Percentiles rank a stretch among this genome's conserved stretches.
These are phyloP conservation scores for Citrus unshiu DNA, from an alignment of 345 rosid species.

Conservation along the genomic window DNA sequence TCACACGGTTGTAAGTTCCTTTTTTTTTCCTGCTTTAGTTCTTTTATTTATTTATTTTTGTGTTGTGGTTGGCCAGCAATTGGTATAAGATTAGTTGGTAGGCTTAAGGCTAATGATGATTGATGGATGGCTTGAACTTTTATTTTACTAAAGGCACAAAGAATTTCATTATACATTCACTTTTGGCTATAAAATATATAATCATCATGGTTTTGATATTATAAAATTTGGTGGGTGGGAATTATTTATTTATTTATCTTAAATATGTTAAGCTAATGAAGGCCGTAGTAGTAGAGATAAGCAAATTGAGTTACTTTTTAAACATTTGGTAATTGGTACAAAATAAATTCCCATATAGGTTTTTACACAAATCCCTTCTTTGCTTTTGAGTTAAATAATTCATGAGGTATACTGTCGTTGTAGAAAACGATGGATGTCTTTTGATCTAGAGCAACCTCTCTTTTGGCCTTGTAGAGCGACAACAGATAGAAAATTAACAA, in stretches of 20 bases:
- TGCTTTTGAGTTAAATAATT: conserved; percentile 8
- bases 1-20: neutral
- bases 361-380: neutral
- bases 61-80: neutral
- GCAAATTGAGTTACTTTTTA: neutral
- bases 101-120: conserved; percentile 7
- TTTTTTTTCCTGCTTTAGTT: neutral
- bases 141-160: neutral
- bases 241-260: neutral
- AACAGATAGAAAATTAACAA: neutral
- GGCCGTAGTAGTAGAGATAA: neutral
- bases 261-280: neutral
- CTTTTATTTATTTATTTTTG: neutral
- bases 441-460: neutral
- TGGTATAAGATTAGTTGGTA: conserved; percentile 12
- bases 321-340: neutral
- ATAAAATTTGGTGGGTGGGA: neutral
- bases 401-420: conserved; percentile 8
- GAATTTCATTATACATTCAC: conserved; percentile 7
- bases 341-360: neutral
- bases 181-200: conserved; percentile 8
- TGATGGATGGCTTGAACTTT: conserved; percentile 13
- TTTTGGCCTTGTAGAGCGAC: too few species aligned
- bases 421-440: neutral
- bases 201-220: neutral